A percentile compares a stretch with the other conserved stretches of the same genome.
Conservation (phyloP, 1,284 basidiomycete species). For the Athelia psychrophila region DNA sequence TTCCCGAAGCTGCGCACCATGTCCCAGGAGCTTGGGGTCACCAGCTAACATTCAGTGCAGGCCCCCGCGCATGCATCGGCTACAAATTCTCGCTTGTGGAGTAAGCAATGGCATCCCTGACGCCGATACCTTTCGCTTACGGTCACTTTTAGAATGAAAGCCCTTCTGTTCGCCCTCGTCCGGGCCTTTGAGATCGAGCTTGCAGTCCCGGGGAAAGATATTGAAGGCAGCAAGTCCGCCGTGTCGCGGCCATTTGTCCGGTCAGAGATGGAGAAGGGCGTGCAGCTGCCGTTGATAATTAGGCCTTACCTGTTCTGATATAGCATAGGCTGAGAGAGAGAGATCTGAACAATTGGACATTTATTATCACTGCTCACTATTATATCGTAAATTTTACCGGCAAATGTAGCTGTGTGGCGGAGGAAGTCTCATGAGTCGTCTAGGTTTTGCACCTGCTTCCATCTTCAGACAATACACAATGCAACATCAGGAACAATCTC, state of each 20-base stretch:
- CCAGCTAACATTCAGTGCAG: slow-evolving; percentile 52
- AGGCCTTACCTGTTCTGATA: not conserved
- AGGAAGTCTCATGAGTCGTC: too few species aligned
- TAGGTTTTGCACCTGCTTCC: too few species aligned
- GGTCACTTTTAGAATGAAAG: slow-evolving; percentile 26
- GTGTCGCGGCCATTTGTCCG: slow-evolving; percentile 8
- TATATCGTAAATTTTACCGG: too few species aligned
- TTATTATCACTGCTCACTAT: too few species aligned
- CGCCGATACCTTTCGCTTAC: not conserved
- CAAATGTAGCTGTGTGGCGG: too few species aligned
- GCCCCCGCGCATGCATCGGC: slow-evolving; percentile 56
- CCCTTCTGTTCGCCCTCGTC: slow-evolving; percentile 34
- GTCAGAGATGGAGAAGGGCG: slow-evolving; percentile 1
- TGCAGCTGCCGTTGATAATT: slow-evolving; percentile 6
- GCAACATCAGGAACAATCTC: too few species aligned
- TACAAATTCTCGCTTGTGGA: slow-evolving; percentile 55
- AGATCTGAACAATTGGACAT: too few species aligned
- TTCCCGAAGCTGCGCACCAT: slow-evolving; percentile 18
- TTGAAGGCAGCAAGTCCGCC: slow-evolving; percentile 2
- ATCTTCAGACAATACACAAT: too few species aligned
- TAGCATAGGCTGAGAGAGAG: too few species aligned
- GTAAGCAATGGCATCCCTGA: slow-evolving; percentile 24
- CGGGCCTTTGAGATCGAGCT: slow-evolving; percentile 30
- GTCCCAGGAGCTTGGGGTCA: slow-evolving; percentile 50
- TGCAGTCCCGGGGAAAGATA: slow-evolving; percentile 15